A percentile compares a stretch with the other conserved stretches of the same genome.
Evolutionary conservation across 2,329 filamentous ascomycete species (phyloP).

Genomic region (Hymenoscyphus salicellus): DNA sequence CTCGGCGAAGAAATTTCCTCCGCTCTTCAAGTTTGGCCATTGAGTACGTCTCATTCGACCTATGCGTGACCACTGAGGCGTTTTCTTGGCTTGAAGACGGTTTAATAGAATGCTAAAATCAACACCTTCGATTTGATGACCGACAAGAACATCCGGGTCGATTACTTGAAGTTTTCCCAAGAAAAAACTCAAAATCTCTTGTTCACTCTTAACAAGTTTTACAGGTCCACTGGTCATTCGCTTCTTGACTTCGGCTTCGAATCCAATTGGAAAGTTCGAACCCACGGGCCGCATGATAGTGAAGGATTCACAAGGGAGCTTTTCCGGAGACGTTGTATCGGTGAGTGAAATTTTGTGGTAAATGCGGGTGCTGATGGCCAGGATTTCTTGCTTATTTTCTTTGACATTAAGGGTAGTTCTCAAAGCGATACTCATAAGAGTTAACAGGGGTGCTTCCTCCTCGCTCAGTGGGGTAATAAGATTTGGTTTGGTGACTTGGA

Average conservation of each 20-base stretch:
- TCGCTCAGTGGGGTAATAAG: slow-evolving; percentile 71
- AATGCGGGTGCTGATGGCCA: slow-evolving; percentile 85
- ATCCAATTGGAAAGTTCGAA: slow-evolving; percentile 76
- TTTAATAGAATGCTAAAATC: slow-evolving; percentile 90
- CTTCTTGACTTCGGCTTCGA: slow-evolving; percentile 69
- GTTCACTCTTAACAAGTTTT: slow-evolving; percentile 78
- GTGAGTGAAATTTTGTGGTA: slow-evolving; percentile 87
- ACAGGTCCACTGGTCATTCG: slow-evolving; percentile 71
- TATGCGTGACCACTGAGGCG: slow-evolving; percentile 89
- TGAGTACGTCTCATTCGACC: slow-evolving; percentile 77
- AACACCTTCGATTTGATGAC: slow-evolving; percentile 94
- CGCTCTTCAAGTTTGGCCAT: slow-evolving; percentile 84
- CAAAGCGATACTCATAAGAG: slow-evolving; percentile 91
- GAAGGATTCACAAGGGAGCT: slow-evolving; percentile 84
- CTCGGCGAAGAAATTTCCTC: slow-evolving; percentile 89
- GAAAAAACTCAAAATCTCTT: slow-evolving; percentile 82
- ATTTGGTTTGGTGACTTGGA: slow-evolving; percentile 74
- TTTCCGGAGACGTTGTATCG: slow-evolving; percentile 84
- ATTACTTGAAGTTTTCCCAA: slow-evolving; percentile 81
- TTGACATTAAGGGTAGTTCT: slow-evolving; percentile 85
- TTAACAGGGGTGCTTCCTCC: slow-evolving; percentile 79
- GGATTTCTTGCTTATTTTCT: slow-evolving; percentile 93
- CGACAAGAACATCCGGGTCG: slow-evolving; percentile 90
- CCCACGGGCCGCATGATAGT: slow-evolving; percentile 83
- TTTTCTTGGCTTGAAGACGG: slow-evolving; percentile 84